A percentile compares a stretch with the other conserved stretches of the same genome.
These are phyloP conservation scores for Davidsoniella virescens DNA, from an alignment of 2,329 filamentous ascomycete species.

Conservation along the genomic window DNA sequence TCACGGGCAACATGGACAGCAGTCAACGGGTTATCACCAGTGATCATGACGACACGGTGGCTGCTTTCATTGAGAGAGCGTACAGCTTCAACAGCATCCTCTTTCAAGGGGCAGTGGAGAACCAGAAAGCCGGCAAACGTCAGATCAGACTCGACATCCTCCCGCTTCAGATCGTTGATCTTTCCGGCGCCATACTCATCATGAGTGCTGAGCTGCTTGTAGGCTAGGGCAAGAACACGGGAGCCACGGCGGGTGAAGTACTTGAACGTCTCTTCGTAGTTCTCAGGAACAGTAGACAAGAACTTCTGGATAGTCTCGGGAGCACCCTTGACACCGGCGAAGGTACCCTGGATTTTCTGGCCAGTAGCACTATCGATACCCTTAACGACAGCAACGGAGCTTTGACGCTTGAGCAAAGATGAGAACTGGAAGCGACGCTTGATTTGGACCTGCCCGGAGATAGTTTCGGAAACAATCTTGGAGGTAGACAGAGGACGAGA, in stretches of 20 bases:
- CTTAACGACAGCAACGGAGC: conserved; percentile 73
- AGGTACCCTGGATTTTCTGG: conserved; percentile 66
- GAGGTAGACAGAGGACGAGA: conserved; percentile 41
- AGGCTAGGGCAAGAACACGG: conserved; percentile 81
- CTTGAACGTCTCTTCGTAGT: conserved; percentile 97
- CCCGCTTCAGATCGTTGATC: conserved; percentile 88
- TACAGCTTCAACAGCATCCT: conserved; percentile 84
- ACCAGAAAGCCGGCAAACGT: conserved; percentile 92
- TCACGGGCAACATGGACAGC: conserved; percentile 89
- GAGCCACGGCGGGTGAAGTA: conserved; percentile 94
- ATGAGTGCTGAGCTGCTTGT: conserved; percentile 75
- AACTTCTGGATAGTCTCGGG: conserved; percentile 94
- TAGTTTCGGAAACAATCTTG: conserved; percentile 22
- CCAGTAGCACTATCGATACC: conserved; percentile 55
- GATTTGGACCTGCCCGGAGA: conserved; percentile 70
- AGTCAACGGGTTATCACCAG: conserved; percentile 91
- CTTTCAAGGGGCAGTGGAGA: conserved; percentile 87
- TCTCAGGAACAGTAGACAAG: conserved; percentile 62
- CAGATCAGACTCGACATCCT: conserved; percentile 72
- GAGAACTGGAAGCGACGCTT: conserved; percentile 98
- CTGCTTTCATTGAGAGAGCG: conserved; percentile 98
- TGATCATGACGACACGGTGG: conserved; percentile 98
- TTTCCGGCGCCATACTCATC: conserved; percentile 65
- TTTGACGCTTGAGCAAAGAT: conserved; percentile 88
- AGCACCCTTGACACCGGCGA: conserved; percentile 90